These are phyloP conservation scores for Porphyrellus cyaneotinctus DNA, from an alignment of 768 basidiomycete species.

Conservation along the genomic window DNA sequence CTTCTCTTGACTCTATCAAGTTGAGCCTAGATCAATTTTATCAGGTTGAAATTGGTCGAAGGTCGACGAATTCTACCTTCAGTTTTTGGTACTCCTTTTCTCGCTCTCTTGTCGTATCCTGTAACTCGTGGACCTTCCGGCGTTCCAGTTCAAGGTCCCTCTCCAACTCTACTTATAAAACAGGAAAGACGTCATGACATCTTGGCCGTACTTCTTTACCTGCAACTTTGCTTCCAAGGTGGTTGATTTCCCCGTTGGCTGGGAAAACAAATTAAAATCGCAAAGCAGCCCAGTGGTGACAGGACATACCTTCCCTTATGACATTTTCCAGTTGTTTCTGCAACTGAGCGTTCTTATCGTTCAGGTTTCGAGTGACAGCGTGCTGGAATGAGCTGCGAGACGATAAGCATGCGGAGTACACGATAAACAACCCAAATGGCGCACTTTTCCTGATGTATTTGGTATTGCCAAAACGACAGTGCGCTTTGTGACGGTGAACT, in stretches of 20 bases:
- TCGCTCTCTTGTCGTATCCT: conserved; percentile 68
- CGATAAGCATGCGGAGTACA: conserved; percentile 1
- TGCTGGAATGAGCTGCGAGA: conserved; percentile 62
- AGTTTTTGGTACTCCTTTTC: conserved; percentile 88
- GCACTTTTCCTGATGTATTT: conserved; percentile 81
- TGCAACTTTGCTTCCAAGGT: conserved; percentile 64
- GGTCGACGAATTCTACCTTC: conserved; percentile 44
- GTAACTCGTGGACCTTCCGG: conserved; percentile 66
- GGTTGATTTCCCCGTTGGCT: conserved; percentile 76
- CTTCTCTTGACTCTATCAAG: conserved; percentile 83
- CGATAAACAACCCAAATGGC: conserved; percentile 3
- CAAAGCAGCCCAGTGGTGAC: background rate
- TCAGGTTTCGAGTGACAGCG: conserved; percentile 74
- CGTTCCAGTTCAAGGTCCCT: conserved; percentile 79
- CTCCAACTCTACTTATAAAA: conserved; percentile 54
- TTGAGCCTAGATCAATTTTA: conserved; percentile 46
- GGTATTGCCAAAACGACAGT: conserved; percentile 89
- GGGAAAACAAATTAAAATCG: background rate
- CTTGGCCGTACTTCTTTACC: conserved; percentile 36
- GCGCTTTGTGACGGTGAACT: conserved; percentile 43
- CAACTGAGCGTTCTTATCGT: conserved; percentile 76
- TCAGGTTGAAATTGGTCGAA: background rate
- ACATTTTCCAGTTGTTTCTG: conserved; percentile 87
- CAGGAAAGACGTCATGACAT: conserved; percentile 1
- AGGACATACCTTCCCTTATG: conserved; percentile 65